phyloP scores from a whole-genome alignment of 805 yeast genomes.

The Nakazawaea wickerhamii region DNA sequence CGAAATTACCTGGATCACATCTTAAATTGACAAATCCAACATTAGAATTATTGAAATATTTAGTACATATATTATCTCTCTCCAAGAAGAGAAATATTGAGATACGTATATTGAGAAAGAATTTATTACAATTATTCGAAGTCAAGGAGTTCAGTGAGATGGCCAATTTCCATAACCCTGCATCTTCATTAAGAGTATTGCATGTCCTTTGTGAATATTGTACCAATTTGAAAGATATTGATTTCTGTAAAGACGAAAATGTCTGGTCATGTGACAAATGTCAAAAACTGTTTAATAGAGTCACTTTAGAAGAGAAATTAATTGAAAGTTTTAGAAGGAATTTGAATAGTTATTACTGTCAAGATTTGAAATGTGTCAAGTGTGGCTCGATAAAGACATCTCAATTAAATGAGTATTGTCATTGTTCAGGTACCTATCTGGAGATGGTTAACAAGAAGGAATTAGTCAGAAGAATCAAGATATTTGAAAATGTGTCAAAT shows the following conservation, averaged over 20 bases:
- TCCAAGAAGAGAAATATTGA: constrained; percentile 64
- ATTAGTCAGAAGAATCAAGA: constrained; percentile 37
- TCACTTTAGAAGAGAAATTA: constrained; percentile 73
- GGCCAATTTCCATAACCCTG: constrained; percentile 69
- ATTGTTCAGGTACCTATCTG: constrained; percentile 85
- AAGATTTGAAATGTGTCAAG: constrained; percentile 76
- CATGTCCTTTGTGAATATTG: constrained; percentile 79
- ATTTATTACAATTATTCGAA: constrained; percentile 66
- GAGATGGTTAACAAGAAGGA: constrained; percentile 45
- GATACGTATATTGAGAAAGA: constrained; percentile 68
- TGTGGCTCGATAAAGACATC: constrained; percentile 65
- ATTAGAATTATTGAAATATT: constrained; percentile 68
- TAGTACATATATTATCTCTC: constrained; percentile 68
- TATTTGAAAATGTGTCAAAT: constrained; percentile 54
- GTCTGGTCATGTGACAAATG: constrained; percentile 68
- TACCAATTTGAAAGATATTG: constrained; percentile 67
- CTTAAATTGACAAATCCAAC: constrained; percentile 60
- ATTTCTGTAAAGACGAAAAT: constrained; percentile 69
- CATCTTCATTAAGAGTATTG: constrained; percentile 59
- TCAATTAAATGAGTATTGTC: constrained; percentile 68
- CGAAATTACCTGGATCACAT: constrained; percentile 71
- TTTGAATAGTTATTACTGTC: constrained; percentile 60
- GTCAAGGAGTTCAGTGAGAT: constrained; percentile 79
- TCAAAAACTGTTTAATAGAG: constrained; percentile 53
- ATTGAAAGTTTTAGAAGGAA: constrained; percentile 56